Evolutionary conservation across 352 stramenopile genomes (phyloP).

Genomic region (Globisporangium spiculum): DNA sequence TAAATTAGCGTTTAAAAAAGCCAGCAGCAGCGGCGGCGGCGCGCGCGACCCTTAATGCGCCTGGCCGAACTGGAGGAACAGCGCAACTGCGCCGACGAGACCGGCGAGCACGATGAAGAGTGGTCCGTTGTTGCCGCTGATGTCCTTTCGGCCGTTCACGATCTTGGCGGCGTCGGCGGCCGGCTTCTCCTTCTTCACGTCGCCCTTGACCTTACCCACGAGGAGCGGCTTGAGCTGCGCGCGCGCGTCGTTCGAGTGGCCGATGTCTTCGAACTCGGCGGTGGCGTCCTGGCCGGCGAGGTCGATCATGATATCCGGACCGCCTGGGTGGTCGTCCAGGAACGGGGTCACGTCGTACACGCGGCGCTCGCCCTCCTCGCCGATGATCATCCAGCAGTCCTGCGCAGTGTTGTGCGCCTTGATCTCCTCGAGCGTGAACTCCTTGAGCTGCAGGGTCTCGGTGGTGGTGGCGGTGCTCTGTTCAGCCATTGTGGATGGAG

Average conservation of each 20-base stretch:
- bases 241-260: constrained; percentile 95
- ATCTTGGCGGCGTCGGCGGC: constrained; percentile 24
- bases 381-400: constrained; percentile 88
- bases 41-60: constrained; percentile 14
- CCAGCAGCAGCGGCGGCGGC: background rate
- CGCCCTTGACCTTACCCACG: constrained; percentile 88
- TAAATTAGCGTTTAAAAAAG: constrained; percentile 11
- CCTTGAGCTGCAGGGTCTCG: constrained; percentile 32
- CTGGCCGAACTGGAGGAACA: constrained; percentile 58
- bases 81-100: constrained; percentile 41
- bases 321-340: constrained; percentile 98
- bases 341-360: constrained; percentile 98
- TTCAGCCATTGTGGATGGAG: background rate
- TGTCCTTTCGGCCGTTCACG: constrained; percentile 50
- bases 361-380: constrained; percentile 71
- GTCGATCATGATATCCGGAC: constrained; percentile 96
- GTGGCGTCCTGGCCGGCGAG: constrained; percentile 91
- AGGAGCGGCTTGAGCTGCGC: constrained; percentile 92
- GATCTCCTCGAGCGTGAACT: constrained; percentile 94
- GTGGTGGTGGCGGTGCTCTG: background rate
- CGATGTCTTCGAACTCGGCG: constrained; percentile 96
- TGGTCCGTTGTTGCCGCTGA: constrained; percentile 54
- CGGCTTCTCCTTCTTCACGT: constrained; percentile 46
- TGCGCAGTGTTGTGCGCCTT: constrained; percentile 74
- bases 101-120: constrained; percentile 52